Conservation (phyloP, 257 asterid species). For the Mitragyna speciosa region DNA sequence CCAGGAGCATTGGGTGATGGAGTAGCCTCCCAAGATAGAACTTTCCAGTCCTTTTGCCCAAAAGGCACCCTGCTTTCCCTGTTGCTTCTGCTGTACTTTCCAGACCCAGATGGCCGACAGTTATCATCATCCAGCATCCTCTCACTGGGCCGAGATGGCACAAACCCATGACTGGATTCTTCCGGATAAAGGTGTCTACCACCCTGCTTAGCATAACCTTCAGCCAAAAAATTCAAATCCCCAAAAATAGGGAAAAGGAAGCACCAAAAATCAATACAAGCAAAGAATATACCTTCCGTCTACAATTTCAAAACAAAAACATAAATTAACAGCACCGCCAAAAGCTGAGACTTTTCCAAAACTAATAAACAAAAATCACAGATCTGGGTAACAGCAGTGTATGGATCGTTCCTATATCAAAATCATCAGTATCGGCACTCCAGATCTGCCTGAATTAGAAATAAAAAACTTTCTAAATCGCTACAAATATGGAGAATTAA, state of each 20-base stretch:
- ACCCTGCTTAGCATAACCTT: slow-evolving; percentile 99
- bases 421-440: slow-evolving; percentile 11
- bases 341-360: not conserved
- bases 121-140: slow-evolving; percentile 67
- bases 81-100: slow-evolving; percentile 54
- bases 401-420: slow-evolving; percentile 14
- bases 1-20: slow-evolving; percentile 59
- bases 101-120: slow-evolving; percentile 53
- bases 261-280: slow-evolving; percentile 31
- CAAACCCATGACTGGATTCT: slow-evolving; percentile 61
- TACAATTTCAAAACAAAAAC: not conserved
- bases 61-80: slow-evolving; percentile 69
- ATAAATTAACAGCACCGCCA: not conserved
- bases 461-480: slow-evolving; percentile 2
- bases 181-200: slow-evolving; percentile 75
- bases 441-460: slow-evolving; percentile 51
- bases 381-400: slow-evolving; percentile 30
- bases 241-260: slow-evolving; percentile 22
- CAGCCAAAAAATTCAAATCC: slow-evolving; percentile 46
- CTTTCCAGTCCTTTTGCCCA: slow-evolving; percentile 73
- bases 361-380: slow-evolving; percentile 17
- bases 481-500: not conserved
- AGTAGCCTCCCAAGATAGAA: slow-evolving; percentile 55
- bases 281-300: slow-evolving; percentile 19
- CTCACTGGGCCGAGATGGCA: slow-evolving; percentile 68